A percentile compares a stretch with the other conserved stretches of the same genome.
These are phyloP conservation scores for Cladosporium halotolerans DNA, from an alignment of 2,329 filamentous ascomycete genomes.

Conservation along the genomic window DNA sequence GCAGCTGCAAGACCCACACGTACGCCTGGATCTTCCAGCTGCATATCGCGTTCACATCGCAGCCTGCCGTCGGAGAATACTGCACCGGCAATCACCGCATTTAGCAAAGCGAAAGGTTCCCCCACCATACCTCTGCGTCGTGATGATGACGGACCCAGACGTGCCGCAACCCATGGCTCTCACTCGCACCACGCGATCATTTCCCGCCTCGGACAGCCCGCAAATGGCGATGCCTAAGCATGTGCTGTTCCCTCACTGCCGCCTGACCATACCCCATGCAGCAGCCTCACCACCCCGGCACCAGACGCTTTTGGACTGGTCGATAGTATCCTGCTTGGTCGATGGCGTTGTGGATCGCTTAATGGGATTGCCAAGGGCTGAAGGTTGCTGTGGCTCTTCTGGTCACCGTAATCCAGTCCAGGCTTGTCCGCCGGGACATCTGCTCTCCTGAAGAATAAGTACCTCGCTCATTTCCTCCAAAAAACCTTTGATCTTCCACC, in stretches of 20 bases:
- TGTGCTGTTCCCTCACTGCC: conserved; percentile 21
- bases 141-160: conserved; percentile 1
- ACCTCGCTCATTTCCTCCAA: neutral
- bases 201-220: neutral
- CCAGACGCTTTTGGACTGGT: neutral
- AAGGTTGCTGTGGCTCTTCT: neutral
- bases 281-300: conserved; percentile 6
- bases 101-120: conserved; percentile 6
- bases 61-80: conserved; percentile 10
- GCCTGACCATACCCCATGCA: conserved; percentile 10
- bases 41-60: neutral
- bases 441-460: conserved; percentile 5
- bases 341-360: conserved; percentile 4
- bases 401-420: conserved; percentile 1
- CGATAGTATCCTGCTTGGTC: neutral
- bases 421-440: neutral
- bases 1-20: conserved; percentile 1
- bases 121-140: neutral
- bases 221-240: conserved; percentile 12
- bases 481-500: neutral
- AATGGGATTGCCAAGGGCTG: conserved; percentile 7
- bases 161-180: neutral
- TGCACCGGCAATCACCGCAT: conserved; percentile 11
- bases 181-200: neutral
- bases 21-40: conserved; percentile 1